A percentile compares a stretch with the other conserved stretches of the same genome.
These are phyloP conservation scores for Lippia alba DNA, from an alignment of 305 asterid genomes.

Conservation along the genomic window DNA sequence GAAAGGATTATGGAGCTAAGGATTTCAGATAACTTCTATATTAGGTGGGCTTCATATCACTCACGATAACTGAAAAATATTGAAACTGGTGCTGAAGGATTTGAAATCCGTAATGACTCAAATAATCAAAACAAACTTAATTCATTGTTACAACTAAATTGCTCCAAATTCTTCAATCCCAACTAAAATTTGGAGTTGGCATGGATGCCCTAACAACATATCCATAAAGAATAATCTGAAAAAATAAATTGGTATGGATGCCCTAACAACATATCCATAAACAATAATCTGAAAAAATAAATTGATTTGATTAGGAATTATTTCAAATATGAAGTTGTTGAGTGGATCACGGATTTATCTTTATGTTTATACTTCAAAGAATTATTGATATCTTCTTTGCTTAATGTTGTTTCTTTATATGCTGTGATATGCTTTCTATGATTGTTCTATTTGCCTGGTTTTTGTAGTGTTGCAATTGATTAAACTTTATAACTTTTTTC, in stretches of 20 bases:
- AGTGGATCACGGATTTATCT: not conserved
- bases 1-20: no score
- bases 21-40: no score
- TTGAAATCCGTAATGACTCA: no score
- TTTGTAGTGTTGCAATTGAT: constrained; percentile 25
- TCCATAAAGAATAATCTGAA: not conserved
- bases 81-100: no score
- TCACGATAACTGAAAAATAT: no score
- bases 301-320: not conserved
- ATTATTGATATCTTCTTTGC: not conserved
- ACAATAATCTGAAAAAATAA: not conserved
- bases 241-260: not conserved
- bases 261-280: not conserved
- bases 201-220: not conserved
- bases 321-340: not conserved
- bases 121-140: no score
- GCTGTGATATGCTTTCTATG: not conserved
- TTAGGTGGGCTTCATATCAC: no score
- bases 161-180: not conserved
- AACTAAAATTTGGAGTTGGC: not conserved
- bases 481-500: constrained; percentile 37
- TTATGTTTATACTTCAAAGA: constrained; percentile 12
- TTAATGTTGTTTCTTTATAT: constrained; percentile 7
- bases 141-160: not conserved
- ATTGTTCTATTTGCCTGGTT: constrained; percentile 17